Base-by-base conservation (phyloP, 352 stramenopile genomes). In the Pythium scleroteichum region DNA sequence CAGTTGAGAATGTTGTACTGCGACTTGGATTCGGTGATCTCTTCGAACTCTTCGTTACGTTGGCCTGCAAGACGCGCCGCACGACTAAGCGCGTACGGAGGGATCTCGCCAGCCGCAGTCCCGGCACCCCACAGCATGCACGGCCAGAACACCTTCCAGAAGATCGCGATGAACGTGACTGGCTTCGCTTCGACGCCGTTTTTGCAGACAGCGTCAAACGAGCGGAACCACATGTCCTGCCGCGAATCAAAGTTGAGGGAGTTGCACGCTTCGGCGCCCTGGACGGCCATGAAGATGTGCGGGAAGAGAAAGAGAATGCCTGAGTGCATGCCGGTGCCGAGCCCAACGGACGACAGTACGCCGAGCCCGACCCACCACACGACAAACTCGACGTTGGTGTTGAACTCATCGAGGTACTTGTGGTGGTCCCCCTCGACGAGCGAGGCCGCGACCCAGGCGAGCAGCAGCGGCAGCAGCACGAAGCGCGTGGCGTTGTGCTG, bases 261-360 rank as follows among this genome's bases (percentile, higher is more conserved):
- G 23, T 77, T 76, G 68, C 91, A 97, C 56, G 93, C 88, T 53
- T 97, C 66, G 2, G 86, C 90, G 20, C 85, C 88, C 27, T 93
- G 86, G 24, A 96, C 87, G 35, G 97, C 92, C 53, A 95, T 72
- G 72, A 98, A 97, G 51, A 98, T 98, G 73, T 98, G 94, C 38
- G 94, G 94, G 75, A 97, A 97, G 12, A 98, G 74, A 67, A 98
- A 98, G 13, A 98, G 76, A 44, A 98, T 95, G 60, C 92, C 92
- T 57, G 88, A 97, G 75, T 98, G 94, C 79, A 98, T 96, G 47
- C 94, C 94, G 20, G 88, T 97, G 57, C 94, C 94, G 33, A 98
- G 84, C 8, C 94, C 94, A n/a, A 98, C 90, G 13, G 84, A 96
- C 57, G 92, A 98, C 35, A 98, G 83, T 46, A 98, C 88, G 50